Conservation (phyloP, 1,139 yeast species). For the Kodamaea derodonti region DNA sequence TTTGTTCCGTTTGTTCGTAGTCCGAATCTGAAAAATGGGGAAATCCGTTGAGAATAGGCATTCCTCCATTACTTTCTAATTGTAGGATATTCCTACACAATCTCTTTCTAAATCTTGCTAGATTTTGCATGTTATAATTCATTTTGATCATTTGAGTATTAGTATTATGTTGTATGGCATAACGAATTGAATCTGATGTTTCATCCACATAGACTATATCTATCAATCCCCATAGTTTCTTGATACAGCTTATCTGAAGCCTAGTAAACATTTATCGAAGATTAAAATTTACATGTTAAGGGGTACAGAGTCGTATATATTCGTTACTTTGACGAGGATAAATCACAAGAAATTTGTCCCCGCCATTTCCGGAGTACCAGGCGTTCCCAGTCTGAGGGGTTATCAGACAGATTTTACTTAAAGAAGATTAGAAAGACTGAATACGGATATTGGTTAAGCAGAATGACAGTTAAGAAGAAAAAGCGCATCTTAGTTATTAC, state of each 20-base stretch:
- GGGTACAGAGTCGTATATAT: background rate
- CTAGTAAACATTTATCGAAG: conserved; percentile 4
- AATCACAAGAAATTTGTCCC: background rate
- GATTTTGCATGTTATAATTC: conserved; percentile 5
- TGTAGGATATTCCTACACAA: conserved; percentile 1
- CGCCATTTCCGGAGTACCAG: background rate
- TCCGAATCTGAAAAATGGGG: conserved; percentile 3
- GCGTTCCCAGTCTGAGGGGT: too few relatives aligned
- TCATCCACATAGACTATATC: conserved; percentile 9
- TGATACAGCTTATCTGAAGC: conserved; percentile 13
- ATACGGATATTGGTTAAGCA: too few relatives aligned
- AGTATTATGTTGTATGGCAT: conserved; percentile 8
- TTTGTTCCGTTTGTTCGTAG: conserved; percentile 10
- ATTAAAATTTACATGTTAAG: too few relatives aligned
- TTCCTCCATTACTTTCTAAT: conserved; percentile 1
- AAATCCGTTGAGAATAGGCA: background rate
- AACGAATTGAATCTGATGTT: background rate
- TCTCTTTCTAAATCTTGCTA: conserved; percentile 1
- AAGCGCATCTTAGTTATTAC: too few relatives aligned
- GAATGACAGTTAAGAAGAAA: too few relatives aligned
- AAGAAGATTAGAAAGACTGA: too few relatives aligned
- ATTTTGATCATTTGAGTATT: conserved; percentile 2
- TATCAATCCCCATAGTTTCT: conserved; percentile 14
- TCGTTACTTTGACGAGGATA: conserved; percentile 1
- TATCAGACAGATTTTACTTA: too few relatives aligned